Evolutionary conservation across 108 stramenopile genomes (phyloP), one percentile per base, ranked within the genome.

Genomic region (Ochromonas danica): DNA sequence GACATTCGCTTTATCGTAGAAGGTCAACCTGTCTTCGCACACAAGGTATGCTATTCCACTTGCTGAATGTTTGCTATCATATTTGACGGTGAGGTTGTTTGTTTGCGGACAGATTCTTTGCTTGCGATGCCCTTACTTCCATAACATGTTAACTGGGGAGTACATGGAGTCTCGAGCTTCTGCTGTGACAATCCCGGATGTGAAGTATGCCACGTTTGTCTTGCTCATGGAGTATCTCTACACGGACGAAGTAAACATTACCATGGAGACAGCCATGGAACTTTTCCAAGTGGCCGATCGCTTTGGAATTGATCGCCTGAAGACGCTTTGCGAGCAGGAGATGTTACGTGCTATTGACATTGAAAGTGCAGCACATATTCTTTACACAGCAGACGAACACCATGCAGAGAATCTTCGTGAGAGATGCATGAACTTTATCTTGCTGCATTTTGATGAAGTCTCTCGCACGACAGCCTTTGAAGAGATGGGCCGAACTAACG

Each of bases 1-100:
- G 97, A 98, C 84, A 90, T 98, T 1, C 93, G 92, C 1, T 93
- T 98, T 62, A 62, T 96, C 70, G 94, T 98, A 28, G 96, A 97
- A 70, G 92, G 88, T 17, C 87, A 86, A 67, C 80, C 82, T 0
- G 87, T 98, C 27, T 88, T 91, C 82, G 95, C 95, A 17, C 97
- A 98, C 85, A 51, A 51, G 45, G 45, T 51, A 51, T n/a, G n/a
- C n/a, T n/a, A n/a, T n/a, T n/a, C n/a, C n/a, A n/a, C n/a, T n/a
- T n/a, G n/a, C n/a, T n/a, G n/a, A n/a, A n/a, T n/a, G n/a, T n/a
- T n/a, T n/a, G n/a, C n/a, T n/a, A n/a, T n/a, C n/a, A n/a, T n/a
- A n/a, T n/a, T n/a, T n/a, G n/a, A n/a, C n/a, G n/a, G n/a, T n/a
- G n/a, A n/a, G n/a, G n/a, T n/a, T 51, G 6, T 14, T 51, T 51